Evolutionary conservation across 1,284 basidiomycete genomes (phyloP), one percentile per base, ranked within the genome.

Genomic region (Irpex rosettiformis): DNA sequence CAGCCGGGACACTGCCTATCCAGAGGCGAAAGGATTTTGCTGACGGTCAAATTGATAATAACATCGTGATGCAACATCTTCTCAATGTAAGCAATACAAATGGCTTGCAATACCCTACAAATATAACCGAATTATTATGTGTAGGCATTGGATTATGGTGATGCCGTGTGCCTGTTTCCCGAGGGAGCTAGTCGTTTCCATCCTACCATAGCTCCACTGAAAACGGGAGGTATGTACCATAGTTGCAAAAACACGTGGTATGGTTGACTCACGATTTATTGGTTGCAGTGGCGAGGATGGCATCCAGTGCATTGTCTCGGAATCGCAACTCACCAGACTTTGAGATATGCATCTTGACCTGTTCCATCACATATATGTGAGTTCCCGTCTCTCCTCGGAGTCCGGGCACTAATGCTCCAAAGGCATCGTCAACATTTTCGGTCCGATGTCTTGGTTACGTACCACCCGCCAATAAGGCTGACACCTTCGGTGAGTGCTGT

Each of bases 171-270:
- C 67, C 64, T 93, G 53, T 94, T 93, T 66, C 90, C 91, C 1
- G 92, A 94, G 73, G 93, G 92, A 2, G 82, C 86, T 75, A 92
- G 89, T 66, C 79, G 90, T 45, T 94, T 88, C 70, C 89, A 91
- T 66, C 91, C 92, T 0, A 85, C 82, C 11, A 86, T 94, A 54
- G 88, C 91, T 3, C 91, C 92, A 2, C 70, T 94, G 58, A 93
- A 92, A 70, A 93, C 92, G 10, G 92, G 92, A 70, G 89, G 89
- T 89, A 57, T 13, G 6, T 27, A 8, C 28, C 33, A 58, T 54
- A 37, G 33, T 11, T 55, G 30, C 54, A 21, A 37, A 8, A 30
- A 49, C 8, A 8, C 43, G 8, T 37, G 33, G 27, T 60, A 18
- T 47, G 10, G 21, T 24, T 21, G 47, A 3, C 3, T 47, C 43